Evolutionary conservation across 176 grass and related monocot species (phyloP).

Genomic region (Triticum aestivum): IWGSC_CS_RefSeq_v2.1 NC_057803.1:658802862-658803361

Average conservation of each 20-base stretch:
- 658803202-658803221: conserved; percentile 71
- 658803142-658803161: neutral
- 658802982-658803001: conserved; percentile 2
- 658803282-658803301: conserved; percentile 67
- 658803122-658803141: neutral
- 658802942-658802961: conserved; percentile 36
- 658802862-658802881: conserved; percentile 44
- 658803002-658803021: conserved; percentile 82
- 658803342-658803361: conserved; percentile 60
- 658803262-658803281: conserved; percentile 56
- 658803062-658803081: conserved; percentile 44
- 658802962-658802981: neutral
- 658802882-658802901: conserved; percentile 62
- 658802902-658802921: conserved; percentile 55
- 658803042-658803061: conserved; percentile 66
- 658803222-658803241: conserved; percentile 68
- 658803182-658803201: conserved; percentile 53
- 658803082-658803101: neutral
- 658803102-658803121: neutral
- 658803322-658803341: conserved; percentile 64
- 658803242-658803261: conserved; percentile 63
- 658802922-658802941: conserved; percentile 52
- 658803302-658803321: conserved; percentile 46
- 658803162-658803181: conserved; percentile 49
- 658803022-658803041: conserved; percentile 84